Base-by-base conservation (phyloP, 2,329 filamentous ascomycete species). In the Sarocladium oryzae region DNA sequence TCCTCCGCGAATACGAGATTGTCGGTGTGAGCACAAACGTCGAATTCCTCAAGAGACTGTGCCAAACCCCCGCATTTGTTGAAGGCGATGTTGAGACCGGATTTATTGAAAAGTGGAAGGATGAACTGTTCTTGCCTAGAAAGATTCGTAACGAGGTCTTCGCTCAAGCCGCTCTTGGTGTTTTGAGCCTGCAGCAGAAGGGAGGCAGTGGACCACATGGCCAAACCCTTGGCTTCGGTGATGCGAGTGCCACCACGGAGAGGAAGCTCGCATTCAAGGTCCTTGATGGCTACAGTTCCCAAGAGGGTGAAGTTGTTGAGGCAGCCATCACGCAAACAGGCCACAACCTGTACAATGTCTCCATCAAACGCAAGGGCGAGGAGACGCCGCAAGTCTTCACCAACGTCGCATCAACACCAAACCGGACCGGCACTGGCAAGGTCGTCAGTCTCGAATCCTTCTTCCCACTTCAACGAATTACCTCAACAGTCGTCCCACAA, bases 11-110 rank as follows among this genome's bases (percentile, higher is more conserved):
- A 45, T 99, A 97, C 63, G 89, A 99, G 68, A 84, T 99, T 10
- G 93, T 92, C 2, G 93, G 93, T 0, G 81, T 95, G 7, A 86
- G 88, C 63, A 99, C 93, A 6, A 99, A 99, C 64, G 91, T 99
- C 55, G 93, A 97, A 66, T 99, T 99, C 63, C 72, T 99, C 53
- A 97, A 97, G 73, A 80, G 84, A 8, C 78, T 96, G 52, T 96
- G 90, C 65, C 79, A 82, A 41, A 90, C 87, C 54, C 78, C 81
- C 0, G 88, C 86, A 48, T 99, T 99, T 63, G 79, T 95, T 52
- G 79, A 79, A 10, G 93, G 92, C 8, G 83, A 93, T 18, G 90
- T 99, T 13, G 92, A 99, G 68, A 99, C 93, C 0, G 92, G 92
- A 1, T 99, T 96, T 65, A 97, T 99, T 57, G 85, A 91, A 51